phyloP scores from a whole-genome alignment of 345 rosid species.

The Chamaenerion angustifolium region DNA sequence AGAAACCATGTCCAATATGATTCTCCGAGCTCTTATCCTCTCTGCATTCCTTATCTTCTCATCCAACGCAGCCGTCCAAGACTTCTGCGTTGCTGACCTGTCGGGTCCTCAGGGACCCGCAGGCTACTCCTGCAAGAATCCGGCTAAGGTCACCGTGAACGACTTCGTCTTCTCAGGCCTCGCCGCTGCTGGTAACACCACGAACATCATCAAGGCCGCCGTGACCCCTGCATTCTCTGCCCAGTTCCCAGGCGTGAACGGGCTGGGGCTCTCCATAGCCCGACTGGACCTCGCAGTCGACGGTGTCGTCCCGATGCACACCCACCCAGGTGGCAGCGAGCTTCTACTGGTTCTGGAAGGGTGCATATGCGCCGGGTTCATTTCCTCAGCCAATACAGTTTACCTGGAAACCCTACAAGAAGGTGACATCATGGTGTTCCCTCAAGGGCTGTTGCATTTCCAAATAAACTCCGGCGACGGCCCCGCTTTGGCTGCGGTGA shows the following conservation, averaged over 20 bases:
- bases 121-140: conserved; percentile 59
- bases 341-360: conserved; percentile 41
- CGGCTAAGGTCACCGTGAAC: conserved; percentile 28
- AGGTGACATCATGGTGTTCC: conserved; percentile 70
- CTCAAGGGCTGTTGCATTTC: conserved; percentile 66
- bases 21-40: conserved; percentile 24
- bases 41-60: conserved; percentile 26
- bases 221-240: conserved; percentile 56
- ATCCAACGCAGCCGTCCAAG: conserved; percentile 44
- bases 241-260: conserved; percentile 49
- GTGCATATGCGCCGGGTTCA: conserved; percentile 60
- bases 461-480: conserved; percentile 42
- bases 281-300: conserved; percentile 58
- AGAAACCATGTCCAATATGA: conserved; percentile 13
- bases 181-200: conserved; percentile 41
- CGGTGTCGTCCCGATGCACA: conserved; percentile 73
- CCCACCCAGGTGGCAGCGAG: conserved; percentile 71
- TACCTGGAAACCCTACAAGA: conserved; percentile 32
- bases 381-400: conserved; percentile 47
- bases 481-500: conserved; percentile 36
- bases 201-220: conserved; percentile 59
- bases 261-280: conserved; percentile 66
- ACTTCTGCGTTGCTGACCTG: conserved; percentile 67
- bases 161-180: conserved; percentile 62
- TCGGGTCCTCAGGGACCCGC: conserved; percentile 39